Percentiles rank a stretch among this genome's conserved stretches.
These are phyloP conservation scores for Cryptosporidium sp. DNA, from an alignment of 169 alveolate genomes.

Conservation along the genomic window DNA sequence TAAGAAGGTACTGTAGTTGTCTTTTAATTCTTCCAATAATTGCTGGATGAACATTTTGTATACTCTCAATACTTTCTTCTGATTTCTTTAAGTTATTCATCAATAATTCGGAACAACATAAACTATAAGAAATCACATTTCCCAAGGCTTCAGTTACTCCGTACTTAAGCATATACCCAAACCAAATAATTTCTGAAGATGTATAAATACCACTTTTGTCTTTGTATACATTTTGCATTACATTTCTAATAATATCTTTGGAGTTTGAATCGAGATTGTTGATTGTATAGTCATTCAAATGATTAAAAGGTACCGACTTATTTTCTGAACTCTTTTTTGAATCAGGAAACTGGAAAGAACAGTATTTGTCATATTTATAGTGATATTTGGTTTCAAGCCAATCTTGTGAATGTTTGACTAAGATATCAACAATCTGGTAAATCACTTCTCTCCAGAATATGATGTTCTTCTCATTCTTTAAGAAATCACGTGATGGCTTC, in stretches of 20 bases:
- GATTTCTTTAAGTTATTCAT: not conserved
- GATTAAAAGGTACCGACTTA: not conserved
- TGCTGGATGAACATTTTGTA: not conserved
- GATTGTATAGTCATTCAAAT: not conserved
- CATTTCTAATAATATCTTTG: not conserved
- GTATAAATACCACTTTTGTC: slow-evolving; percentile 30
- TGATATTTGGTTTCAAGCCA: not conserved
- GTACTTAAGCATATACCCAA: slow-evolving; percentile 41
- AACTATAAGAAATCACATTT: slow-evolving; percentile 16
- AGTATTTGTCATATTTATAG: not conserved
- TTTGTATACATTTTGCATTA: slow-evolving; percentile 1
- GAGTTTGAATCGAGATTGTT: not conserved
- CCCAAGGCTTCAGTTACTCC: slow-evolving; percentile 49
- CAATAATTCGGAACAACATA: not conserved
- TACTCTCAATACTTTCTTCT: not conserved
- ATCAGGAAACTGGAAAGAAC: too few relatives aligned
- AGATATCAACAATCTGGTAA: slow-evolving; percentile 12
- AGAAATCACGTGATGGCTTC: not conserved
- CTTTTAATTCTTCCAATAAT: not conserved
- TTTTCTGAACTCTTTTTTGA: too few relatives aligned
- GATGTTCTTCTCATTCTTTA: slow-evolving; percentile 18
- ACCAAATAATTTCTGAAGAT: slow-evolving; percentile 34
- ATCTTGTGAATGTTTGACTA: slow-evolving; percentile 11
- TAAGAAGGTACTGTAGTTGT: slow-evolving; percentile 14
- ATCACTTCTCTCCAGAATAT: slow-evolving; percentile 62